Percentiles rank a stretch among this genome's conserved stretches.
These are phyloP conservation scores for Aureobasidium sp. DNA, from an alignment of 2,329 filamentous ascomycete species.

Conservation along the genomic window DNA sequence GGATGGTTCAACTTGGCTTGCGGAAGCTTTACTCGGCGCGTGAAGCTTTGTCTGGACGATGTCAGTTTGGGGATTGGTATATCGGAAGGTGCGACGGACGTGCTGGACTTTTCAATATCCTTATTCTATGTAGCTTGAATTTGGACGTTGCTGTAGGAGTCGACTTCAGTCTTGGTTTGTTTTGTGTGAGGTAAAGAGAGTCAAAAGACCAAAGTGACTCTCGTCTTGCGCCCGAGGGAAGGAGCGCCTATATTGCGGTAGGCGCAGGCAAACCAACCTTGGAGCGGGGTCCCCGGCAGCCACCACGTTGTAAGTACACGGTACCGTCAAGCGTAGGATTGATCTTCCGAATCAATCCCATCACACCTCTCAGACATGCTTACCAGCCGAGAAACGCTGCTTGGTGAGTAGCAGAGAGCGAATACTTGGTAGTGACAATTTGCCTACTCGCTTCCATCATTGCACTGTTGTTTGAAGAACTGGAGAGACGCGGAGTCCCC, in stretches of 20 bases:
- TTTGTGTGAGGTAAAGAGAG: not conserved
- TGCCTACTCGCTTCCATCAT: no score
- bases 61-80: not conserved
- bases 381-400: not conserved
- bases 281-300: not conserved
- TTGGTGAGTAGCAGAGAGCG: not conserved
- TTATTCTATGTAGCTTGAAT: not conserved
- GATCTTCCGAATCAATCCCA: not conserved
- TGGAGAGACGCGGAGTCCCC: not conserved
- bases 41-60: not conserved
- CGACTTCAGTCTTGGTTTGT: not conserved
- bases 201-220: not conserved
- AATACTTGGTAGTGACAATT: no score
- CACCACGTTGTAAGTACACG: not conserved
- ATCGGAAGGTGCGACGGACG: not conserved
- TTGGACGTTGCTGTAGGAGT: not conserved
- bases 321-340: not conserved
- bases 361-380: not conserved
- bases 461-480: not conserved
- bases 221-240: not conserved
- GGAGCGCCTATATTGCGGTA: not conserved
- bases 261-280: not conserved
- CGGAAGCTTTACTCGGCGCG: constrained; percentile 2
- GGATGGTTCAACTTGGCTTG: not conserved
- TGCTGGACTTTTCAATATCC: not conserved